Percentiles rank a stretch among this genome's conserved stretches.
Conservation (phyloP, 106 monocot species). For the Agapanthus africanus region DNA sequence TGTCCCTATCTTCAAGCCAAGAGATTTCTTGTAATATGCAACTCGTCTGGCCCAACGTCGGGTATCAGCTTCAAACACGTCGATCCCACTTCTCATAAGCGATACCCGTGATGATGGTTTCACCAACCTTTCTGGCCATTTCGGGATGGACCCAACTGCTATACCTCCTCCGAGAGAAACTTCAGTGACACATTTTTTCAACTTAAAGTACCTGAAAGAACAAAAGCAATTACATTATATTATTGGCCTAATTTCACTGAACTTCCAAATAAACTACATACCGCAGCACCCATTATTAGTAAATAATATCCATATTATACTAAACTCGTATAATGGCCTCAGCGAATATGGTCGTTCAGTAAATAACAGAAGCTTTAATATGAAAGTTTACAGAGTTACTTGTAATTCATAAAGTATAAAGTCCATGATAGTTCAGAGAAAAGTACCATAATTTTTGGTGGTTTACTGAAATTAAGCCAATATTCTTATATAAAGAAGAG, state of each 20-base stretch:
- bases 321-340: no score
- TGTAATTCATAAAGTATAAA: no score
- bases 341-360: no score
- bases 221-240: neutral
- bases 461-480: no score
- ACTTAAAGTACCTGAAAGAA: conserved; percentile 63
- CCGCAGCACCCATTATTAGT: no score
- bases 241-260: no score
- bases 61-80: conserved; percentile 71
- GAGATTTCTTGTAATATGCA: conserved; percentile 64
- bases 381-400: no score
- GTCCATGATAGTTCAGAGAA: no score
- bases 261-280: no score
- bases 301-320: no score
- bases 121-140: conserved; percentile 70
- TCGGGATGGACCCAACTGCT: conserved; percentile 49
- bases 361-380: no score
- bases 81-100: conserved; percentile 46
- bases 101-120: conserved; percentile 54
- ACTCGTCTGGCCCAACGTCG: conserved; percentile 65
- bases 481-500: conserved; percentile 5
- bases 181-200: conserved; percentile 72
- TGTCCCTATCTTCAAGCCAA: conserved; percentile 66
- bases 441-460: no score
- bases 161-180: conserved; percentile 17